Evolutionary conservation across 2,329 filamentous ascomycete genomes (phyloP).

Genomic region (Metarhizium humberi): DNA sequence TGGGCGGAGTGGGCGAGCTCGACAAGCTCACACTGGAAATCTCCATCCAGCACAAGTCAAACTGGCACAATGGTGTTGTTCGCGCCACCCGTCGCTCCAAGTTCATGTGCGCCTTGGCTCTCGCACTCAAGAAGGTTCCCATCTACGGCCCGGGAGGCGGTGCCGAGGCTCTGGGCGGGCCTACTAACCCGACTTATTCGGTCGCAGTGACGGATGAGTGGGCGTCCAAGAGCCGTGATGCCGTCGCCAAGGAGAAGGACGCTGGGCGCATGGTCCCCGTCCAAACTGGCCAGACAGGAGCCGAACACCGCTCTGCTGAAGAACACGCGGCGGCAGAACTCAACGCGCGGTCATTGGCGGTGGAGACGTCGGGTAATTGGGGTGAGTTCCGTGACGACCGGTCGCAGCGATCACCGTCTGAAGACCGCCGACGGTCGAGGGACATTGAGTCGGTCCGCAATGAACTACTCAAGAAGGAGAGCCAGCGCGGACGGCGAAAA

Average conservation of each 20-base stretch:
- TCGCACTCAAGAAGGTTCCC: slow-evolving; percentile 78
- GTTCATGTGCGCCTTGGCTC: slow-evolving; percentile 89
- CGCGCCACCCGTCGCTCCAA: slow-evolving; percentile 78
- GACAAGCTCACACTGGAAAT: slow-evolving; percentile 80
- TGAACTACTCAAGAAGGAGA: slow-evolving; percentile 30
- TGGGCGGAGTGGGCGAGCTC: slow-evolving; percentile 71
- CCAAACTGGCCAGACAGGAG: slow-evolving; percentile 16
- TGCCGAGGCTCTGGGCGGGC: slow-evolving; percentile 48
- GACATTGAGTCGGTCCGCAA: slow-evolving; percentile 29
- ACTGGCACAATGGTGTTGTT: slow-evolving; percentile 80
- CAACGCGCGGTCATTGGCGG: slow-evolving; percentile 26
- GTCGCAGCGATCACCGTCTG: slow-evolving; percentile 17
- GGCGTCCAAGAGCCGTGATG: slow-evolving; percentile 54
- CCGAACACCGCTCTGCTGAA: slow-evolving; percentile 26
- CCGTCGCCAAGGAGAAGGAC: slow-evolving; percentile 51
- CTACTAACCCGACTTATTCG: slow-evolving; percentile 71
- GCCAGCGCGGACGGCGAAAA: slow-evolving; percentile 39
- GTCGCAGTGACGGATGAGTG: slow-evolving; percentile 64
- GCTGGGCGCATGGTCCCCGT: slow-evolving; percentile 55
- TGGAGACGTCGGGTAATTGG: slow-evolving; percentile 15
- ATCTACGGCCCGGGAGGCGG: slow-evolving; percentile 76
- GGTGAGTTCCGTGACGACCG: slow-evolving; percentile 8
- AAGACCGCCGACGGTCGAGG: slow-evolving; percentile 25
- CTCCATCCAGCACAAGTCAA: slow-evolving; percentile 84
- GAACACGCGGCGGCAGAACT: slow-evolving; percentile 35